Evolutionary conservation across 2,329 filamentous ascomycete genomes (phyloP), one percentile per base, ranked within the genome.

Genomic region (Venturia oleaginea): DNA sequence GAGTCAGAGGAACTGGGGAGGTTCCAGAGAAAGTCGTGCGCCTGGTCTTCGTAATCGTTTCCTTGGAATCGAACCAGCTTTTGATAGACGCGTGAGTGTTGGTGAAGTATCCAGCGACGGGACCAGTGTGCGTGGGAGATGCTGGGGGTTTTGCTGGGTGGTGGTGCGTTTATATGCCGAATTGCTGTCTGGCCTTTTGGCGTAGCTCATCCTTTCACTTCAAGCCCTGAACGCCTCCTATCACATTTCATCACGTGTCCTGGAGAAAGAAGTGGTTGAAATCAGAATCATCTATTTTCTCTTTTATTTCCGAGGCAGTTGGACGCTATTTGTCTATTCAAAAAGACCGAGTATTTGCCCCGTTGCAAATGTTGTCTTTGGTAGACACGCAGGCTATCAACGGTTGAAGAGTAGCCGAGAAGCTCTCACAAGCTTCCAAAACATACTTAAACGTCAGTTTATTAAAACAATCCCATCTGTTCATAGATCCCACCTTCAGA

Each of bases 41-140:
- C 51, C 51, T 57, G 15, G 51, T 57, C 51, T 57, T 57, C 51
- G 51, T n/a, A 57, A 57, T 57, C 27, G 51, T 57, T 27, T 57
- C 51, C 51, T 57, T 57, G 51, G 51, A 34, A 34, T 57, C 51
- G 30, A 57, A 57, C 27, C 51, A 57, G 51, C 51, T 37, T 57
- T 30, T 7, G 30, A 57, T 7, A 3, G 51, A 34, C 27, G 27
- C 27, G 15, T 32, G 19, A 30, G 19, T 57, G 51, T 57, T 54
- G 22, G 51, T 4, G 10, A 32, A 10, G 30, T 57, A 30, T 34
- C 5, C 19, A 34, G 51, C 30, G 27, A 57, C 30, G 30, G 51
- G 27, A 5, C n/a, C 19, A 5, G 30, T 5, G 37, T 51, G 51
- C 30, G 51, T 22, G 30, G 51, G 6, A 27, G 27, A 34, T 1